Base-by-base conservation (phyloP, 257 asterid genomes). In the Rehmannia glutinosa region DNA sequence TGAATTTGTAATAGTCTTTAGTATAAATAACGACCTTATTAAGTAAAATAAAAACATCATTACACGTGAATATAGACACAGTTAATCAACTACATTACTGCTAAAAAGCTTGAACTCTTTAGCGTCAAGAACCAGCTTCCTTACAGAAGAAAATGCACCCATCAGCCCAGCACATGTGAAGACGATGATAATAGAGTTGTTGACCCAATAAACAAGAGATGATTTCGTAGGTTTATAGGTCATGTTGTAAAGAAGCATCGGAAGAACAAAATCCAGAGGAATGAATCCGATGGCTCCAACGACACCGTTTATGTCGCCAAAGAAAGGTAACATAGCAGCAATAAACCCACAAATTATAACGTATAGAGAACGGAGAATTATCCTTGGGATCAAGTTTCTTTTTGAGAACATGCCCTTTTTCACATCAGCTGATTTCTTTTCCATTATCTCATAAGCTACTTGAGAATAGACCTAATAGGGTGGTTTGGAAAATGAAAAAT, bases 271-370 rank as follows among this genome's bases (percentile, higher is more conserved):
- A 71, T 94, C 99, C 8, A 94, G 88, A 45, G 99, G 99, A 63
- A 94, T 94, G 75, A 94, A 94, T 21, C 99, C 97, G 23, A 91
- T 61, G 16, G 99, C 99, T 16, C 99, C 99, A 0, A 87, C 95
- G 0, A 94, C 90, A 1, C 80, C 92, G 55, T 65, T 94, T 36
- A 94, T 85, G 80, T 94, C 99, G 1, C 99, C 97, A 17, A 93
- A 93, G 82, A 93, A 93, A 43, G 99, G 99, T 43, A 93, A 43
- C 99, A 94, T 88, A 0, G 99, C 96, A 17, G 96, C 99, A 50
- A 90, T 19, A 55, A 91, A 81, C 32, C 99, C 96, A 41, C 95
- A 90, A 25, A 90, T 66, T 13, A 81, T 56, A 81, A 90, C 72
- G 61, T 90, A 90, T 10, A 84, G 53, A 0, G 92, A 73, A 6